phyloP scores from a whole-genome alignment of 2,329 filamentous ascomycete species.

The Fusarium dimerum region DNA sequence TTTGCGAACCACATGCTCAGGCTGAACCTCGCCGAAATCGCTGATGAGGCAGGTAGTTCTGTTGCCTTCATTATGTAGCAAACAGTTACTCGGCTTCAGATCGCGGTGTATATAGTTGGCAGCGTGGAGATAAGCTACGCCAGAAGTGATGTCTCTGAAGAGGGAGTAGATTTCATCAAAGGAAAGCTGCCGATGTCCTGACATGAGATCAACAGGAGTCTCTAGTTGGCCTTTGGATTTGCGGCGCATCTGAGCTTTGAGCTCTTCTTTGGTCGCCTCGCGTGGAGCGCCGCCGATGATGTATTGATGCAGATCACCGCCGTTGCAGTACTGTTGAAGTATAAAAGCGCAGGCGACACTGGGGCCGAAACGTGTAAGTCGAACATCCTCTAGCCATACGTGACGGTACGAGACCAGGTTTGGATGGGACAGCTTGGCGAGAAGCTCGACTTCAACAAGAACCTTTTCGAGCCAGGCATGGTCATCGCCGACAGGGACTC shows the following conservation, averaged over 20 bases:
- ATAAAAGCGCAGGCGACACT: constrained; percentile 95
- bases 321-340: constrained; percentile 95
- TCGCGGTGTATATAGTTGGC: constrained; percentile 96
- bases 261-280: constrained; percentile 73
- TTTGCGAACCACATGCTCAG: constrained; percentile 76
- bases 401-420: constrained; percentile 97
- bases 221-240: constrained; percentile 78
- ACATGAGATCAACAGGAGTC: constrained; percentile 50
- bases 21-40: constrained; percentile 96
- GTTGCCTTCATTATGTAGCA: constrained; percentile 75
- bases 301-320: constrained; percentile 86
- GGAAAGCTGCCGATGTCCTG: constrained; percentile 48
- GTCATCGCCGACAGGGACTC: constrained; percentile 92
- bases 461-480: constrained; percentile 95
- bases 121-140: constrained; percentile 83
- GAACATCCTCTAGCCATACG: constrained; percentile 92
- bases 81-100: constrained; percentile 92
- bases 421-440: constrained; percentile 88
- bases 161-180: constrained; percentile 97
- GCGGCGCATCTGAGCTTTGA: constrained; percentile 85
- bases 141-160: constrained; percentile 93
- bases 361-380: constrained; percentile 83
- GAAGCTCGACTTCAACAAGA: constrained; percentile 86
- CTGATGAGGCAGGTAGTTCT: constrained; percentile 84
- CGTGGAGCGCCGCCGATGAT: constrained; percentile 69